Evolutionary conservation across 2,329 filamentous ascomycete species (phyloP), one percentile per base, ranked within the genome.

Genomic region (Didymellaceae sp.): DNA sequence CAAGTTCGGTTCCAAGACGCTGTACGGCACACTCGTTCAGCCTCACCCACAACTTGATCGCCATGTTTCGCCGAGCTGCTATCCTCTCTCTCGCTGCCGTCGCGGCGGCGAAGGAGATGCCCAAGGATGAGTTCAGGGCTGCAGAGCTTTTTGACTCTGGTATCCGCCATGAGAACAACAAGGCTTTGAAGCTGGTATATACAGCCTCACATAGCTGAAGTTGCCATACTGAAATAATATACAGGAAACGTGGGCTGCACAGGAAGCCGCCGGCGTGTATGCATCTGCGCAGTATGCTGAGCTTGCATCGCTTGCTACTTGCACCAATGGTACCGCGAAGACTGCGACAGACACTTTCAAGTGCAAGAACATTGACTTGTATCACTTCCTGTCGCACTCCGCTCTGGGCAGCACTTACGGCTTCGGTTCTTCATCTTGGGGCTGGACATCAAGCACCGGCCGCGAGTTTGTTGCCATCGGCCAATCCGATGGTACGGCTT

Each of bases 391-490:
- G 34, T 77, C 75, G 30, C 82, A 85, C 58, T 74, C 77, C 3
- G 76, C 77, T 21, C 75, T 85, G 1, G 82, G 82, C 5, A 80
- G 78, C 55, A 67, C 60, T 18, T 66, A 59, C 16, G 75, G 74
- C 24, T 72, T 75, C 38, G 76, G 76, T 6, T 76, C 74, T 13
- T 76, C 73, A 2, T 80, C 78, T 0, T 83, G 80, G 80, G 81
- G 61, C 55, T 82, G 81, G 80, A 80, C 78, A 0, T 77, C 79
- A 13, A 67, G 71, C 0, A 74, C 77, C 33, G 80, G 80, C 20
- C 79, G 81, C 17, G 81, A 84, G 54, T 82, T 84, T 45, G 74
- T 80, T 34, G 79, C 79, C 54, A 77, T 82, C 54, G 80, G 78
- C 1, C 81, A 83, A 58, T 75, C 75, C 22, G 81, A 84, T 55